A percentile compares a stretch with the other conserved stretches of the same genome.
phyloP scores from a whole-genome alignment of 2,329 filamentous ascomycete genomes.

The Calonectria multiphialidica region DNA sequence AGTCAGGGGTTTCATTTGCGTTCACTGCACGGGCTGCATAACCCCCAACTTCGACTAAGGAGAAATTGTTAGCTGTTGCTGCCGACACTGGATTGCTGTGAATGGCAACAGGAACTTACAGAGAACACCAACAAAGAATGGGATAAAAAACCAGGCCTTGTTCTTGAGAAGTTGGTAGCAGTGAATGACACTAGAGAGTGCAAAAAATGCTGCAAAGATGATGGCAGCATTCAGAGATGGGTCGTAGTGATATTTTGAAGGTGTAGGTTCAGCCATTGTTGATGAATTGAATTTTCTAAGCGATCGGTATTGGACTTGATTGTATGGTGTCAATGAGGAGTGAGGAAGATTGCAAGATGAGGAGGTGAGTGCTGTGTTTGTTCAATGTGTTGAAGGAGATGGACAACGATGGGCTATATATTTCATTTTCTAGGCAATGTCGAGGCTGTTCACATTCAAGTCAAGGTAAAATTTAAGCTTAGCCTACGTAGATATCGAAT shows the following conservation, averaged over 20 bases:
- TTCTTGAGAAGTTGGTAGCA: neutral
- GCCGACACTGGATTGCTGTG: neutral
- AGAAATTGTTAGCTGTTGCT: neutral
- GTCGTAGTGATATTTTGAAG: slow-evolving; percentile 10
- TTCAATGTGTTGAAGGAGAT: neutral
- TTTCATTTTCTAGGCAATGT: neutral
- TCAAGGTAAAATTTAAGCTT: neutral
- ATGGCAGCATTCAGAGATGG: neutral
- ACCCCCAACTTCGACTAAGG: slow-evolving; percentile 50
- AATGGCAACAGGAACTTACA: neutral
- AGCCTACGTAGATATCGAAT: neutral
- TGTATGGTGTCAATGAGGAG: neutral
- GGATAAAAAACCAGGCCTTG: neutral
- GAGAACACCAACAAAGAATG: slow-evolving; percentile 1
- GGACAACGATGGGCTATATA: neutral
- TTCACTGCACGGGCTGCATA: slow-evolving; percentile 51
- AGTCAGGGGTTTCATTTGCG: slow-evolving; percentile 45
- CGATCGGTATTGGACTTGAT: too few species aligned
- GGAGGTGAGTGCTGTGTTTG: neutral
- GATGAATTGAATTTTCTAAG: neutral
- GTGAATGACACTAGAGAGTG: neutral
- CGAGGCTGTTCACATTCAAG: neutral
- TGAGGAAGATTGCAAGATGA: neutral
- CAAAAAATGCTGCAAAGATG: neutral
- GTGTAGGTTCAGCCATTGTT: neutral